Base-by-base conservation (phyloP, 352 stramenopile genomes). In the Phytopythium cucurbitacearum region DNA sequence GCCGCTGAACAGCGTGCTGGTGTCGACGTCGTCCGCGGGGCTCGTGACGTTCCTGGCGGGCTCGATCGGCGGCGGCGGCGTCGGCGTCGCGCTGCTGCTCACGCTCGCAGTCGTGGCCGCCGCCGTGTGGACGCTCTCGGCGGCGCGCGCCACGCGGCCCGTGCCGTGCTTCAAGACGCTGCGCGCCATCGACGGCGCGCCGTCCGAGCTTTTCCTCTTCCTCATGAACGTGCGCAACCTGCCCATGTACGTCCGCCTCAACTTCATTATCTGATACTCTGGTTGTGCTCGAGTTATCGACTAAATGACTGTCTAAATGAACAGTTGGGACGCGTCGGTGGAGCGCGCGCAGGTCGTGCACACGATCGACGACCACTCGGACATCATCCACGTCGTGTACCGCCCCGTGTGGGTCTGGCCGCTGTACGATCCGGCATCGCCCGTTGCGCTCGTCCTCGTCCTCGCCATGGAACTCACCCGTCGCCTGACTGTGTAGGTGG, bases 371-470 rank as follows among this genome's bases (percentile, higher is more conserved):
- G 72, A 87, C 49, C 80, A 91, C 57, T 80, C 80, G 44, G 80
- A 91, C 66, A 89, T 91, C 54, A 72, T 89, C 47, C 76, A 89
- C 57, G 60, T 89, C 51, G 70, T 89, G n/a, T 89, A 87, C 47
- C 55, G 66, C 28, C 78, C 80, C 1, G 75, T 86, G n/a, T 91
- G 80, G 80, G 76, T 89, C 41, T 91, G 80, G 80, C 80, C 80
- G 15, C 47, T 88, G 75, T 90, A 72, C 49, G 75, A 72, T 0
- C 5, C 21, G 10, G 3, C 0, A 16, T 40, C 21, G 45, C 9
- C 40, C 38, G 21, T 41, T 46, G 7, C 15, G 40, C 15, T 13
- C 45, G 45, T 28, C 4, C 15, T 13, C 45, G 45, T 28, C 4
- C 33, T 38, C 11, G 6, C 28, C 2, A 15, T 9, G n/a, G 6